Evolutionary conservation across 306 rosid species (phyloP).

Genomic region (Vachellia pachyceras): DNA sequence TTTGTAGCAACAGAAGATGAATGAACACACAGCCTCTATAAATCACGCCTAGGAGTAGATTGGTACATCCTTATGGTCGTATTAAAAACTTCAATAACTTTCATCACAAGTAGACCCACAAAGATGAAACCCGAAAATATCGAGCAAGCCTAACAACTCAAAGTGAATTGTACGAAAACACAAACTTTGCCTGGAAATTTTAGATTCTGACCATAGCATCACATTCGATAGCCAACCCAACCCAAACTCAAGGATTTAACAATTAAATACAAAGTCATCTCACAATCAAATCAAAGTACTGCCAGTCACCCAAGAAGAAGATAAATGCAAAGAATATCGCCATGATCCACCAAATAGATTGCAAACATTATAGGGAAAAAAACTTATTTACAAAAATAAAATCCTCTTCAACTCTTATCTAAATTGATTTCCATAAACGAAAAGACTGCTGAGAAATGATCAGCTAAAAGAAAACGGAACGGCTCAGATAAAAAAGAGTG

Average conservation of each 20-base stretch:
- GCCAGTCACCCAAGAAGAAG: constrained; percentile 2
- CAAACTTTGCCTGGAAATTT: constrained; percentile 8
- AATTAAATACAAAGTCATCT: constrained; percentile 11
- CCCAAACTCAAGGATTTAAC: constrained; percentile 27
- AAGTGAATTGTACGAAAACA: neutral
- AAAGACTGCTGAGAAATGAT: constrained; percentile 23
- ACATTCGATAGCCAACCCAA: constrained; percentile 12
- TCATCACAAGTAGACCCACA: too few species aligned
- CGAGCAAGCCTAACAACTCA: too few species aligned
- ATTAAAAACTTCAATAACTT: too few species aligned
- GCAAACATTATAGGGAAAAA: neutral
- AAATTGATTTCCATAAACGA: neutral
- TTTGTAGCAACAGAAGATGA: neutral
- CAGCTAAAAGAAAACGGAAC: constrained; percentile 6
- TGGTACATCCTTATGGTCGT: constrained; percentile 12
- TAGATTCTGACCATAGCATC: constrained; percentile 18
- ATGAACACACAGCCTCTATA: neutral
- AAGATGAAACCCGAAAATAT: too few species aligned
- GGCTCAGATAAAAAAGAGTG: neutral
- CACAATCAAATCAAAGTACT: neutral
- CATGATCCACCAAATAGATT: neutral
- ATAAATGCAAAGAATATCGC: constrained; percentile 7
- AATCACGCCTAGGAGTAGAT: neutral
- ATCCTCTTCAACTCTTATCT: neutral
- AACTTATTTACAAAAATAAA: neutral